Base-by-base conservation (phyloP, 495 filamentous ascomycete species). In the Evernia prunastri region DNA sequence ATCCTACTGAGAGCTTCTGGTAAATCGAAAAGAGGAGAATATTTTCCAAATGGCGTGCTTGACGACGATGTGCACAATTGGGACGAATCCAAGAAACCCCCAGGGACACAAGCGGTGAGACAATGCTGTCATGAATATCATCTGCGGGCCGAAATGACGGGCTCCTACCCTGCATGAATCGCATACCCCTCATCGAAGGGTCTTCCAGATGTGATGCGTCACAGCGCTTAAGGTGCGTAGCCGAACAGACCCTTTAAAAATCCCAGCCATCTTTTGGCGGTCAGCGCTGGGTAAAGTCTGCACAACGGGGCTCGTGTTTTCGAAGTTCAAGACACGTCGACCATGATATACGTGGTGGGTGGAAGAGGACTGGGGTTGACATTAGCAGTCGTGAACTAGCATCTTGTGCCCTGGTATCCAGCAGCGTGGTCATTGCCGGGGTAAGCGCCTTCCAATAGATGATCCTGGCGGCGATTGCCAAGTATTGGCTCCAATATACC, bases 61-160 rank as follows among this genome's bases (percentile, higher is more conserved):
- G 23, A 33, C 27, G 4, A 33, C 51, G 27, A 53, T 33, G 10
- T 49, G 45, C 23, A 27, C 45, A 13, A 13, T 27, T 49, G 3
- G 23, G 27, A 25, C n/a, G 17, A 51, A 7, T 7, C 42, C 20
- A 43, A n/a, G n/a, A n/a, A n/a, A n/a, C n/a, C n/a, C n/a, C n/a
- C n/a, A n/a, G n/a, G n/a, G n/a, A n/a, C n/a, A n/a, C n/a, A n/a
- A 54, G 51, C 51, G 51, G 51, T 54, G 51, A 54, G 49, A 51
- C n/a, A n/a, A n/a, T n/a, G n/a, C n/a, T n/a, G n/a, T 29, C 11
- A 1, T 29, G 2, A 25, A 33, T 31, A 29, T 31, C 49, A 31
- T 53, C 13, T 53, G 13, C 49, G 27, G 25, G 31, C 49, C 49
- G 27, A 18, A 18, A 33, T 18, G 27, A 33, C 29, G 51, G 27